Conservation (phyloP, 805 yeast genomes). For the Hermanozyma aechmeae region DNA sequence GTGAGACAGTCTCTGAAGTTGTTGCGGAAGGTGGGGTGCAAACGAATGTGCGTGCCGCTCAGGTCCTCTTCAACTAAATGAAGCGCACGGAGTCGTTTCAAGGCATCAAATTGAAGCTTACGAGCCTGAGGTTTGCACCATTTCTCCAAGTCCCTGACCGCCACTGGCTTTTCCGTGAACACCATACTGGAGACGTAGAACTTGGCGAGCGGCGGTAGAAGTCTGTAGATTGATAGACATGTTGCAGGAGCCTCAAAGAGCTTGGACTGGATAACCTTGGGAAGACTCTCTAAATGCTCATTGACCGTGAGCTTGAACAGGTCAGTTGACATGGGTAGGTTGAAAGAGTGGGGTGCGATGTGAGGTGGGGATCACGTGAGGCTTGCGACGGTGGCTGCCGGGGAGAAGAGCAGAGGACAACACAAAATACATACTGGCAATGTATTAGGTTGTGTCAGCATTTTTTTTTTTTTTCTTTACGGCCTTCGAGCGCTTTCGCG, state of each 20-base stretch:
- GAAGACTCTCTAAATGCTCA: constrained; percentile 83
- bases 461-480: too few relatives aligned
- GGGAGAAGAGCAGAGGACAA: too few relatives aligned
- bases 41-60: constrained; percentile 36
- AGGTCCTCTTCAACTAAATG: constrained; percentile 63
- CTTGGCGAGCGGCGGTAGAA: constrained; percentile 84
- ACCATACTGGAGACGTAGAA: constrained; percentile 81
- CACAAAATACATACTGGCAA: too few relatives aligned
- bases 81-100: constrained; percentile 65
- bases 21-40: constrained; percentile 66
- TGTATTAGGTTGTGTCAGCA: too few relatives aligned
- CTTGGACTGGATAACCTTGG: constrained; percentile 75
- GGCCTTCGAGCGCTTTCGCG: too few relatives aligned
- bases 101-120: constrained; percentile 61
- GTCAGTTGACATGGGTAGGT: constrained; percentile 9
- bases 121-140: constrained; percentile 64
- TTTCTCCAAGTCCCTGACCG: constrained; percentile 55
- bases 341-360: too few relatives aligned
- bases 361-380: too few relatives aligned
- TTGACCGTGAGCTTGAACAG: constrained; percentile 66
- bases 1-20: constrained; percentile 79
- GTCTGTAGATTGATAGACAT: constrained; percentile 83
- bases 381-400: too few relatives aligned
- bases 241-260: constrained; percentile 83
- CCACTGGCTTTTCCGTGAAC: constrained; percentile 67